Percentiles rank a stretch among this genome's conserved stretches.
Evolutionary conservation across 1,284 basidiomycete species (phyloP).

Genomic region (Apiotrichum domesticum): DNA sequence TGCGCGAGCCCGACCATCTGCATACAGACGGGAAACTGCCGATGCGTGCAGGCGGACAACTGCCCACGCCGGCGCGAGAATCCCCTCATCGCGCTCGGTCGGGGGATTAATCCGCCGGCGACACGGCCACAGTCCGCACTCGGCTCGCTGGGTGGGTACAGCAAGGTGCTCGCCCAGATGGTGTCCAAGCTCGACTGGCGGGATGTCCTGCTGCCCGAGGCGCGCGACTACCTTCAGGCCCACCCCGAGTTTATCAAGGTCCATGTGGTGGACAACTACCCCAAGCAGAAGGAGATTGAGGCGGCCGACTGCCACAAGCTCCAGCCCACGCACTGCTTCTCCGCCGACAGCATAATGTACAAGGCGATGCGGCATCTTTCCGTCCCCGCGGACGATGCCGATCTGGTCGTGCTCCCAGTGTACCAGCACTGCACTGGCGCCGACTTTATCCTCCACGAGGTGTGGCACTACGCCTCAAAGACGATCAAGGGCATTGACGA

Average conservation of each 20-base stretch:
- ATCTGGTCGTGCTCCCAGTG: slow-evolving; percentile 47
- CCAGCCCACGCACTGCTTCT: slow-evolving; percentile 41
- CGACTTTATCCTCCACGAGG: slow-evolving; percentile 44
- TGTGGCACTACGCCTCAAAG: slow-evolving; percentile 36
- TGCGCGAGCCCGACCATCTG: slow-evolving; percentile 44
- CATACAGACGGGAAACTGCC: slow-evolving; percentile 45
- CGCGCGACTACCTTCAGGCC: slow-evolving; percentile 28
- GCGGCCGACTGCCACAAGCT: slow-evolving; percentile 39
- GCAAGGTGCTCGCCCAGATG: slow-evolving; percentile 24
- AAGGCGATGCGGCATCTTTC: slow-evolving; percentile 37
- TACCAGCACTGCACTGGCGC: slow-evolving; percentile 43
- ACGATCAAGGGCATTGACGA: slow-evolving; percentile 38
- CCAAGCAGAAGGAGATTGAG: slow-evolving; percentile 34
- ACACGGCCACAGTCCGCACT: slow-evolving; percentile 16
- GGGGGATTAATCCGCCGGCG: slow-evolving; percentile 4
- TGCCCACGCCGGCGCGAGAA: slow-evolving; percentile 35
- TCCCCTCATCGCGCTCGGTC: slow-evolving; percentile 25
- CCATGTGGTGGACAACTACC: slow-evolving; percentile 40
- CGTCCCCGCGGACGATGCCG: slow-evolving; percentile 46
- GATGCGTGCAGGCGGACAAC: slow-evolving; percentile 42
- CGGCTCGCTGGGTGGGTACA: slow-evolving; percentile 24
- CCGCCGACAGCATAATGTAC: slow-evolving; percentile 45
- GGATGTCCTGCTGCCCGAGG: slow-evolving; percentile 41
- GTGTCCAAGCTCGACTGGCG: slow-evolving; percentile 33
- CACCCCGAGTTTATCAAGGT: slow-evolving; percentile 39